Base-by-base conservation (phyloP, 345 rosid genomes). In the Syzygium grande region DNA sequence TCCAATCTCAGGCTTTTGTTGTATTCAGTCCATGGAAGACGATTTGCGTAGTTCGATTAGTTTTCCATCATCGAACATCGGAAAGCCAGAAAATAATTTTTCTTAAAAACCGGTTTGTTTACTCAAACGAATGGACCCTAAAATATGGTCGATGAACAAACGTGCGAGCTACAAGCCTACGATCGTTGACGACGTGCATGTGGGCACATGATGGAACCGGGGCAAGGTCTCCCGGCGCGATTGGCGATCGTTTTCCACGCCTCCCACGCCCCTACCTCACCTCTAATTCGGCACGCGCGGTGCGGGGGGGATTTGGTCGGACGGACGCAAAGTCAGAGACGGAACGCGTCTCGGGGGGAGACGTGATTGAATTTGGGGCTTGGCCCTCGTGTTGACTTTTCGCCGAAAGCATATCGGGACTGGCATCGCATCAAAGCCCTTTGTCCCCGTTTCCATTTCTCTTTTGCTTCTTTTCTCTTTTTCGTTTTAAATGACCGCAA, bases 361-460 rank as follows among this genome's bases (percentile, higher is more conserved):
- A 51, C 86, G 86, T 83, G 87, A 56, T 7, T 2, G 38, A 84
- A 77, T 89, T 73, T 88, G 87, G 65, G 46, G 6, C 5, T 86
- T 59, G 88, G 92, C 91, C 91, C 73, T 87, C 84, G 86, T 89
- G 13, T 87, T 91, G 93, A 91, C 93, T 61, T 79, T 27, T 29
- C 73, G 73, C 89, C 91, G 49, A 61, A 90, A 86, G 29, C 43
- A 23, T 19, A 16, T 49, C 54, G 73, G 19, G 73, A 13, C 19
- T 14, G 15, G 73, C 73, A 2, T 16, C 21, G 55, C 55, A 53
- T 16, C 23, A 16, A 16, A 15, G 78, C 22, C 17, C 12, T 30
- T 7, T 30, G 41, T 8, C 6, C 16, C 23, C 85, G 59, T 65
- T 4, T 19, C 51, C 51, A 53, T 3, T 83, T 53, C 21, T 30